Evolutionary conservation across 257 asterid species (phyloP).

Genomic region (Gentiana straminea): DNA sequence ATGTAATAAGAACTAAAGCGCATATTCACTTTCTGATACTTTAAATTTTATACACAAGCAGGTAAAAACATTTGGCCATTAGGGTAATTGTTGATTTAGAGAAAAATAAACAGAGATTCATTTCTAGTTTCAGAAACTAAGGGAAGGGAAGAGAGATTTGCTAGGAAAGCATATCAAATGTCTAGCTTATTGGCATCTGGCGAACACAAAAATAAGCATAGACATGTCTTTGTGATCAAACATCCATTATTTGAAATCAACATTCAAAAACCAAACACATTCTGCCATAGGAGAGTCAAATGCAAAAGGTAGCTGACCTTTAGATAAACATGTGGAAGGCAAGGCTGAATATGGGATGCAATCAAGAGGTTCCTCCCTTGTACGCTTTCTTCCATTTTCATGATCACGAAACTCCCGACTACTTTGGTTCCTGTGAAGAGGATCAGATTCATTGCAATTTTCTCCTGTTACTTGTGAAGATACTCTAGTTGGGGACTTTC

Average conservation of each 20-base stretch:
- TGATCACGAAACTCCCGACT: conserved; percentile 1
- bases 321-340: conserved; percentile 7
- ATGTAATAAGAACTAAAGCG: too few relatives aligned
- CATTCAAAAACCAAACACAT: background rate
- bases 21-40: too few relatives aligned
- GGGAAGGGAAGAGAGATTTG: too few relatives aligned
- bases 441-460: background rate
- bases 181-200: too few relatives aligned
- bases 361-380: conserved; percentile 11
- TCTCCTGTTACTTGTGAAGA: conserved; percentile 1
- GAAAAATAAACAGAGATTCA: too few relatives aligned
- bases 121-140: too few relatives aligned
- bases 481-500: background rate
- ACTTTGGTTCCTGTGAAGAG: background rate
- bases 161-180: too few relatives aligned
- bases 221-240: too few relatives aligned
- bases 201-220: background rate
- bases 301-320: background rate
- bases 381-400: conserved; percentile 6
- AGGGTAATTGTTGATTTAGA: too few relatives aligned
- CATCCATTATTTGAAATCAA: background rate
- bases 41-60: too few relatives aligned
- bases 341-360: background rate
- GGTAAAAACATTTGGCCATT: too few relatives aligned
- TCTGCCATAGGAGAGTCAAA: background rate